Evolutionary conservation across 2,329 filamentous ascomycete species (phyloP).

Genomic region (Aspergillus chevalieri): DNA sequence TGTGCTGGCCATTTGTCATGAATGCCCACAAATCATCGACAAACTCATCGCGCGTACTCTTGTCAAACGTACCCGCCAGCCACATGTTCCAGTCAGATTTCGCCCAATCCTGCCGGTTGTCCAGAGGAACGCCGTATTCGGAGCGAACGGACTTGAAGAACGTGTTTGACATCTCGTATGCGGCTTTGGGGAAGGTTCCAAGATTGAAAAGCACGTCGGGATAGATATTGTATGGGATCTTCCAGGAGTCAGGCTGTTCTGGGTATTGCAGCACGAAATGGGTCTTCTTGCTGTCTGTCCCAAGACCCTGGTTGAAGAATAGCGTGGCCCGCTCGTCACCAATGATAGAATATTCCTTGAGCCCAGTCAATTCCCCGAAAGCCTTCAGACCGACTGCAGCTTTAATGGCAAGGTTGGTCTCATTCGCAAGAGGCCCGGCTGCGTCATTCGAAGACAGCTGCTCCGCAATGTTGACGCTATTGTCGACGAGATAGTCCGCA

Average conservation of each 20-base stretch:
- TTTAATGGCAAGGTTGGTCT: constrained; percentile 45
- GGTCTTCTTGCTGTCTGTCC: constrained; percentile 29
- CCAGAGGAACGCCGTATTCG: constrained; percentile 35
- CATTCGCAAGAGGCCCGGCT: constrained; percentile 35
- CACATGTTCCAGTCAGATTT: constrained; percentile 44
- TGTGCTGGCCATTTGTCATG: constrained; percentile 38
- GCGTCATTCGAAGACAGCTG: constrained; percentile 42
- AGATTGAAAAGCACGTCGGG: constrained; percentile 36
- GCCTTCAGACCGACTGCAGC: constrained; percentile 43
- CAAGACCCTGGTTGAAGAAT: constrained; percentile 30
- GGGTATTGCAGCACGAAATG: constrained; percentile 40
- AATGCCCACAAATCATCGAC: constrained; percentile 38
- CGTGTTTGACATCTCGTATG: constrained; percentile 29
- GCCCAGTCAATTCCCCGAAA: constrained; percentile 35
- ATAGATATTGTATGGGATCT: constrained; percentile 38
- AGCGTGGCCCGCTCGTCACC: constrained; percentile 30
- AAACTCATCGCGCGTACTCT: constrained; percentile 26
- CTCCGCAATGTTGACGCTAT: constrained; percentile 33
- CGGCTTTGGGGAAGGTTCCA: constrained; percentile 29
- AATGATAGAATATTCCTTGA: constrained; percentile 30
- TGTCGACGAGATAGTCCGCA: constrained; percentile 38
- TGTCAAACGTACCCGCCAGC: constrained; percentile 30
- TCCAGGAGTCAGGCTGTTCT: constrained; percentile 26
- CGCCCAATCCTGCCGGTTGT: constrained; percentile 35
- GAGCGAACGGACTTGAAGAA: constrained; percentile 34